These are phyloP conservation scores for Macrotyloma uniflorum DNA, from an alignment of 306 rosid genomes.

Conservation along the genomic window DNA sequence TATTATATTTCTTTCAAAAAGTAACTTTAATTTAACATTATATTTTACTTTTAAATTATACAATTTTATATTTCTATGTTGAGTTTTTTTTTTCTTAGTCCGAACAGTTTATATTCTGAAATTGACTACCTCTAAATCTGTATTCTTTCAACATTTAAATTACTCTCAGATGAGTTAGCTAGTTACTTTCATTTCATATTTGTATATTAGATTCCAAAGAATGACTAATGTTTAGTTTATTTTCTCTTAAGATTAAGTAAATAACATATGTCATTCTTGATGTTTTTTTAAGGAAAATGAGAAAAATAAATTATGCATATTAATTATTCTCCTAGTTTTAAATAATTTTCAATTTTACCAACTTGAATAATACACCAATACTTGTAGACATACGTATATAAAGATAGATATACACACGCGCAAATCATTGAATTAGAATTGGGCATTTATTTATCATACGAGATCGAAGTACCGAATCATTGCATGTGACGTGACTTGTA, in stretches of 20 bases:
- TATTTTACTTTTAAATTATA: neutral
- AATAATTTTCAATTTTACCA: neutral
- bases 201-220: neutral
- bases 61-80: neutral
- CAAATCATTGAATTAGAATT: neutral
- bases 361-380: neutral
- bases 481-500: slow-evolving; percentile 31
- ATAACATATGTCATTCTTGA: neutral
- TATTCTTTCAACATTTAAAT: neutral
- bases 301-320: neutral
- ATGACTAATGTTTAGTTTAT: neutral
- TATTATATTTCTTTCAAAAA: neutral
- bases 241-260: neutral
- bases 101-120: neutral
- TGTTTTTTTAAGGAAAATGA: neutral
- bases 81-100: neutral
- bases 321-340: neutral
- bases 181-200: neutral
- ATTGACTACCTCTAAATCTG: neutral
- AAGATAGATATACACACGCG: neutral
- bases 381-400: neutral
- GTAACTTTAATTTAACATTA: neutral
- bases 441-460: neutral
- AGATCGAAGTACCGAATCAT: slow-evolving; percentile 30
- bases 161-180: neutral